phyloP scores from a whole-genome alignment of 2,329 filamentous ascomycete species.

The Alternaria sp. region DNA sequence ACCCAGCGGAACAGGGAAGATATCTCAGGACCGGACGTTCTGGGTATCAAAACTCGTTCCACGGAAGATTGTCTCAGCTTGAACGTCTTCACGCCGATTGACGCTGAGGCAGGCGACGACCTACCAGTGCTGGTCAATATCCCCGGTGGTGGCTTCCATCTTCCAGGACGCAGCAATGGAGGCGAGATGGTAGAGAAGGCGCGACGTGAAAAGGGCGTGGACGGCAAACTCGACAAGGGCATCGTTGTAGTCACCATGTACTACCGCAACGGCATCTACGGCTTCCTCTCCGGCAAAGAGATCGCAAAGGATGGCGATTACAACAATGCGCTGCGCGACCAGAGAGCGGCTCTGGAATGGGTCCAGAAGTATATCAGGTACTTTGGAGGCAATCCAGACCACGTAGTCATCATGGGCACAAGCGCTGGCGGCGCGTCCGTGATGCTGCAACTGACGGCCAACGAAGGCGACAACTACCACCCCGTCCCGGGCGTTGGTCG shows the following conservation, averaged over 20 bases:
- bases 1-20: slow-evolving; percentile 34
- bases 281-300: slow-evolving; percentile 53
- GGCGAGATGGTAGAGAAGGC: slow-evolving; percentile 42
- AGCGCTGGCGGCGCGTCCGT: slow-evolving; percentile 42
- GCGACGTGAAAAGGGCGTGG: slow-evolving; percentile 29
- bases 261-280: slow-evolving; percentile 51
- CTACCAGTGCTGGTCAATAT: slow-evolving; percentile 53
- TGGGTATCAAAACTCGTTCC: slow-evolving; percentile 32
- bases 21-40: slow-evolving; percentile 32
- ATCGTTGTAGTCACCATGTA: slow-evolving; percentile 44
- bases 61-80: slow-evolving; percentile 54
- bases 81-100: slow-evolving; percentile 42
- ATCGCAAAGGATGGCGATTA: slow-evolving; percentile 46
- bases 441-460: slow-evolving; percentile 38
- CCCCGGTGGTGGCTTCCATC: slow-evolving; percentile 54
- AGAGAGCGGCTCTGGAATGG: slow-evolving; percentile 50
- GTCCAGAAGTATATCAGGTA: slow-evolving; percentile 51
- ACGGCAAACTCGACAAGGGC: slow-evolving; percentile 40
- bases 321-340: slow-evolving; percentile 47
- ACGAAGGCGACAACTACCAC: slow-evolving; percentile 37
- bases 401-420: slow-evolving; percentile 54
- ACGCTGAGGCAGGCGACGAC: slow-evolving; percentile 42
- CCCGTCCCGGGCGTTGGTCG: slow-evolving; percentile 35
- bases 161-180: slow-evolving; percentile 40
- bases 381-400: slow-evolving; percentile 55